Evolutionary conservation across 805 yeast genomes (phyloP).

Genomic region (Danielozyma ontarioensis): DNA sequence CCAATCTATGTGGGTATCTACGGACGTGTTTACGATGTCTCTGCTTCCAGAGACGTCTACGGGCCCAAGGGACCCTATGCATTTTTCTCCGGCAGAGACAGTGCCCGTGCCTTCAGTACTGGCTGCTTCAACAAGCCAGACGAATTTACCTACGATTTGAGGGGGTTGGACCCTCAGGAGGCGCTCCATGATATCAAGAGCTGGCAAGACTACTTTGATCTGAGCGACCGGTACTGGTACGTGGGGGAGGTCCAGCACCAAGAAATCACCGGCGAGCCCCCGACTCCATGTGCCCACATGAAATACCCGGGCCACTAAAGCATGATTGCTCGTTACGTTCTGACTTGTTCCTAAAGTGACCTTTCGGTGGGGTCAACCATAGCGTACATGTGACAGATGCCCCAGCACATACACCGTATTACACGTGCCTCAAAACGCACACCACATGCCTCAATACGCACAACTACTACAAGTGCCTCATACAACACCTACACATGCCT

Average conservation of each 20-base stretch:
- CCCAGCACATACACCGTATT: no score
- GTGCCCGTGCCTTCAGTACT: constrained; percentile 64
- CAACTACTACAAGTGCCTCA: no score
- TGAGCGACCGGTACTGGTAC: constrained; percentile 50
- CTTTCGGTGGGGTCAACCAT: no score
- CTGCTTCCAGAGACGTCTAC: constrained; percentile 44
- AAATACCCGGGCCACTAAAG: background rate
- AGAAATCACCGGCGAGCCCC: constrained; percentile 43
- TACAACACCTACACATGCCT: no score
- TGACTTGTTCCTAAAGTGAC: no score
- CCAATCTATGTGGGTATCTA: constrained; percentile 59
- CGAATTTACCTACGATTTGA: constrained; percentile 60
- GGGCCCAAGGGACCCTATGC: constrained; percentile 56
- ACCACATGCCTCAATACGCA: no score
- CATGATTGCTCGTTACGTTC: background rate
- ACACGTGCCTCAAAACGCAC: no score
- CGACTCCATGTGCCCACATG: constrained; percentile 38
- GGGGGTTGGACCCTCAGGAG: constrained; percentile 48
- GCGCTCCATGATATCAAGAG: constrained; percentile 34
- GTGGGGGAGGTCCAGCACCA: constrained; percentile 53
- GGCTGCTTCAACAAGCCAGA: constrained; percentile 56
- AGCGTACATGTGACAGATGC: no score
- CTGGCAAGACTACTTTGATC: constrained; percentile 51
- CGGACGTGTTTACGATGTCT: constrained; percentile 63
- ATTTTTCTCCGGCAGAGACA: constrained; percentile 59